A percentile compares a stretch with the other conserved stretches of the same genome.
Evolutionary conservation across 2,329 filamentous ascomycete species (phyloP).

Genomic region (Aspergillus caelatus): DNA sequence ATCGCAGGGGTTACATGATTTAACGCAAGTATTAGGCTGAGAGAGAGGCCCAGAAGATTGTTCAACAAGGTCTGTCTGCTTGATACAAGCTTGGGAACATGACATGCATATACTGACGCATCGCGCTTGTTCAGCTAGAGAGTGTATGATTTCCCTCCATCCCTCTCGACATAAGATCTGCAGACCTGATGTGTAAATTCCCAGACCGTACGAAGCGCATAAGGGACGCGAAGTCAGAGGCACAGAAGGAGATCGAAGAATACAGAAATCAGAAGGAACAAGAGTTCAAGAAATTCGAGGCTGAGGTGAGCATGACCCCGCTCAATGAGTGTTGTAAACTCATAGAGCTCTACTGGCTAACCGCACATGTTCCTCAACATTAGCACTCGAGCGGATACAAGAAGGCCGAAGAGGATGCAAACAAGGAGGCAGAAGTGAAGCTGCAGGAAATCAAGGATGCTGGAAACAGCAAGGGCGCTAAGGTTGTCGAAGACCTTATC

Average conservation of each 20-base stretch:
- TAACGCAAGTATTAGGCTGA: slow-evolving; percentile 68
- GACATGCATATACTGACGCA: slow-evolving; percentile 23
- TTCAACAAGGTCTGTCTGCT: slow-evolving; percentile 77
- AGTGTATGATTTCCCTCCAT: slow-evolving; percentile 64
- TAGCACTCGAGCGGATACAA: slow-evolving; percentile 93
- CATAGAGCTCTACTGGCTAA: background rate
- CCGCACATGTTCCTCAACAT: background rate
- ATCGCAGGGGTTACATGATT: slow-evolving; percentile 4
- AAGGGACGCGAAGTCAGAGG: slow-evolving; percentile 93
- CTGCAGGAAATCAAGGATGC: slow-evolving; percentile 80
- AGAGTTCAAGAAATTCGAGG: slow-evolving; percentile 93
- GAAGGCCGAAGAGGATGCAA: slow-evolving; percentile 75
- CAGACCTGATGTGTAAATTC: slow-evolving; percentile 14
- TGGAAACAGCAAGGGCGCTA: slow-evolving; percentile 75
- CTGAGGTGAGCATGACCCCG: slow-evolving; percentile 58
- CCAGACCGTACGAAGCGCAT: slow-evolving; percentile 93
- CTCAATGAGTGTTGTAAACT: background rate
- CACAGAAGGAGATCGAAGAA: slow-evolving; percentile 95
- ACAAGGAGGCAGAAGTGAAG: slow-evolving; percentile 77
- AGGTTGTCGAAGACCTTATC: slow-evolving; percentile 82
- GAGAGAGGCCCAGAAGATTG: slow-evolving; percentile 98
- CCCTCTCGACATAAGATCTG: slow-evolving; percentile 12
- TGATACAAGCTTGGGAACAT: background rate
- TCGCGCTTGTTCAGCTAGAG: slow-evolving; percentile 65
- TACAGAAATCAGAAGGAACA: slow-evolving; percentile 89